These are phyloP conservation scores for Leccinum pachyderme DNA, from an alignment of 1,284 basidiomycete species.

Conservation along the genomic window DNA sequence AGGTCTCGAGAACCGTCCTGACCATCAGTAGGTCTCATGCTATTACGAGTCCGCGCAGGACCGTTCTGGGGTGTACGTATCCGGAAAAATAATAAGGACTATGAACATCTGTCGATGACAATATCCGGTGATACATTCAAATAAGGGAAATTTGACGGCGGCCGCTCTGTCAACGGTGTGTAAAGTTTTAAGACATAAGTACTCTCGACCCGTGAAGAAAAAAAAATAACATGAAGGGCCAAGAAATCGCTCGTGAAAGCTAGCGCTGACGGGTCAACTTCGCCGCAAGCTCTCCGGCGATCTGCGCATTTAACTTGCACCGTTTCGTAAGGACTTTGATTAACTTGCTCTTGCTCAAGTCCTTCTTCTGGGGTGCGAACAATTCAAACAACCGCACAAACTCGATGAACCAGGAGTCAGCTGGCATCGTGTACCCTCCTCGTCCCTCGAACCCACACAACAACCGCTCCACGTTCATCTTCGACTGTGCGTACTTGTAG, in stretches of 20 bases:
- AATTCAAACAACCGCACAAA: constrained; percentile 21
- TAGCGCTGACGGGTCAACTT: constrained; percentile 6
- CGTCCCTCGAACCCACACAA: constrained; percentile 13
- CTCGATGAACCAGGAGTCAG: constrained; percentile 25
- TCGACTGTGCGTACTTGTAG: constrained; percentile 22
- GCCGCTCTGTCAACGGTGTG: too few relatives aligned
- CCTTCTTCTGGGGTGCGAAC: constrained; percentile 10
- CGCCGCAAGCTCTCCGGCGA: constrained; percentile 14
- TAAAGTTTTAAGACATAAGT: too few relatives aligned
- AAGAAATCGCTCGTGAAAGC: background rate
- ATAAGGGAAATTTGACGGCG: too few relatives aligned
- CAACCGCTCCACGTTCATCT: constrained; percentile 13
- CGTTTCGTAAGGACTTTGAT: constrained; percentile 23
- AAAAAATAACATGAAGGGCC: background rate
- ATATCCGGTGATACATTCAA: too few relatives aligned
- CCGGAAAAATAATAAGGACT: background rate
- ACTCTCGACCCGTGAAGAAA: background rate
- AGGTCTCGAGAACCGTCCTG: too few relatives aligned
- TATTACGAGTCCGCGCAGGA: too few relatives aligned
- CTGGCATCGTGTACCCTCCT: constrained; percentile 22
- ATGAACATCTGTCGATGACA: background rate
- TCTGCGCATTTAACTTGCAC: constrained; percentile 19
- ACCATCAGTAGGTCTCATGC: too few relatives aligned
- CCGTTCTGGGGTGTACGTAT: background rate
- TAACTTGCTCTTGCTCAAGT: constrained; percentile 17